These are phyloP conservation scores for Penicillium olsonii DNA, from an alignment of 2,329 filamentous ascomycete genomes.

Conservation along the genomic window DNA sequence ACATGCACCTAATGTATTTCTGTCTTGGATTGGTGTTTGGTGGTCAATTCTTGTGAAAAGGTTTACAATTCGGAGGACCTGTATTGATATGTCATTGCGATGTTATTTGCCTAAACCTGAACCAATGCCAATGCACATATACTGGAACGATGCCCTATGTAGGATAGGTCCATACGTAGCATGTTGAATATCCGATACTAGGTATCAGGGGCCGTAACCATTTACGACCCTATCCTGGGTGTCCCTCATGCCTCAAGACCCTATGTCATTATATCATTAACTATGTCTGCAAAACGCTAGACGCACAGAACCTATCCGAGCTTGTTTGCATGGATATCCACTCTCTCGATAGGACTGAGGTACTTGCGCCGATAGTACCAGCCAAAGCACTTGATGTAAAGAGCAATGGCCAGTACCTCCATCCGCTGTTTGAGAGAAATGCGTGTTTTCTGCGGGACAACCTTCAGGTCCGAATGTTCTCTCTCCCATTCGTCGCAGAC, in stretches of 20 bases:
- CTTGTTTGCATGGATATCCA: slow-evolving; percentile 15
- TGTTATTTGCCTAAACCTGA: neutral
- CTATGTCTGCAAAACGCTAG: neutral
- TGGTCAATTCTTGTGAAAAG: slow-evolving; percentile 1
- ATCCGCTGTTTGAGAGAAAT: slow-evolving; percentile 14
- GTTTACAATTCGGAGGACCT: slow-evolving; percentile 4
- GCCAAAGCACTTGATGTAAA: slow-evolving; percentile 19
- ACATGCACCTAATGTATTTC: slow-evolving; percentile 18
- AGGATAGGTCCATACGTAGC: too few relatives aligned
- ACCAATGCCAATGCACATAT: neutral
- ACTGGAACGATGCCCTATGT: too few relatives aligned
- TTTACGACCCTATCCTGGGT: neutral
- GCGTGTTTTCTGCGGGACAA: slow-evolving; percentile 7
- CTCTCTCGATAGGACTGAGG: slow-evolving; percentile 1
- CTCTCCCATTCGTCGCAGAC: slow-evolving; percentile 21
- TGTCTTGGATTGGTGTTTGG: slow-evolving; percentile 16
- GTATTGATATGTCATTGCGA: neutral
- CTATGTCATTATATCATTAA: slow-evolving; percentile 6
- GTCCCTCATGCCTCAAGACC: neutral
- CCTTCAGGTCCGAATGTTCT: neutral
- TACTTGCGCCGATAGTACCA: slow-evolving; percentile 18
- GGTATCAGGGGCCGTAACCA: neutral
- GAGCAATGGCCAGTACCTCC: slow-evolving; percentile 7
- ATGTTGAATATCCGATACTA: too few relatives aligned
- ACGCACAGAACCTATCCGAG: neutral